These are phyloP conservation scores for Mortierella sp. DNA, from an alignment of 371 early-diverging fungal species.

Conservation along the genomic window DNA sequence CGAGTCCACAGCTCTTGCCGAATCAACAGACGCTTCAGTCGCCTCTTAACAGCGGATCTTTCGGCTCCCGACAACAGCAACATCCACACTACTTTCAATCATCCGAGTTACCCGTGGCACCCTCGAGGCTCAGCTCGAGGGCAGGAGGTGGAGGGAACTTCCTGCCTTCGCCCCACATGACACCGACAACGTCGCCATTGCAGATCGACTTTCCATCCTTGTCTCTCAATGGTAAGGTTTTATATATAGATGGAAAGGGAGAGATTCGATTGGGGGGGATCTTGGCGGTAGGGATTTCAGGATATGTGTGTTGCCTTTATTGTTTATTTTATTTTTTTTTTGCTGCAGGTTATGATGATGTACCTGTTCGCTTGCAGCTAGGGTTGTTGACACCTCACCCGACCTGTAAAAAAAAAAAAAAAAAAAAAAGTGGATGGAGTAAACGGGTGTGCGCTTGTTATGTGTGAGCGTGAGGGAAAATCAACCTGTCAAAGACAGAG, in stretches of 20 bases:
- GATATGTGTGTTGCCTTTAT: too few relatives aligned
- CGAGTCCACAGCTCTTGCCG: conserved; percentile 21
- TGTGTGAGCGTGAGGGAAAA: too few relatives aligned
- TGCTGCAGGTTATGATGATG: too few relatives aligned
- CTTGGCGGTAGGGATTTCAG: conserved; percentile 11
- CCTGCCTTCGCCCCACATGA: conserved; percentile 45
- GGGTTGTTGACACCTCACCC: conserved; percentile 7
- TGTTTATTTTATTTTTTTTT: too few relatives aligned
- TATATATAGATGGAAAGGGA: background rate
- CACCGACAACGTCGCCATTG: conserved; percentile 38
- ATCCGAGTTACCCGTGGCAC: conserved; percentile 8
- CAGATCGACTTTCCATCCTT: conserved; percentile 35
- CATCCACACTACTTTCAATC: conserved; percentile 4
- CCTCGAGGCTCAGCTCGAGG: conserved; percentile 21
- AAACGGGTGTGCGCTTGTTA: too few relatives aligned
- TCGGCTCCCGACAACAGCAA: conserved; percentile 10
- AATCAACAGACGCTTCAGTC: conserved; percentile 11
- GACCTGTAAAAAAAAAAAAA: too few relatives aligned
- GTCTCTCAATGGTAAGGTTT: conserved; percentile 47
- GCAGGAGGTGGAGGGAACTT: conserved; percentile 7
- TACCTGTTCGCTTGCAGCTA: too few relatives aligned
- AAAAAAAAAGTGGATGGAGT: too few relatives aligned
- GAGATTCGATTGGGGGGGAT: too few relatives aligned
- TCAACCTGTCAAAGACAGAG: conserved; percentile 3
- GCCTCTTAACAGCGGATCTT: conserved; percentile 16